A percentile compares a stretch with the other conserved stretches of the same genome.
phyloP scores from a whole-genome alignment of 768 basidiomycete species.

The Fomitopsis serialis region DNA sequence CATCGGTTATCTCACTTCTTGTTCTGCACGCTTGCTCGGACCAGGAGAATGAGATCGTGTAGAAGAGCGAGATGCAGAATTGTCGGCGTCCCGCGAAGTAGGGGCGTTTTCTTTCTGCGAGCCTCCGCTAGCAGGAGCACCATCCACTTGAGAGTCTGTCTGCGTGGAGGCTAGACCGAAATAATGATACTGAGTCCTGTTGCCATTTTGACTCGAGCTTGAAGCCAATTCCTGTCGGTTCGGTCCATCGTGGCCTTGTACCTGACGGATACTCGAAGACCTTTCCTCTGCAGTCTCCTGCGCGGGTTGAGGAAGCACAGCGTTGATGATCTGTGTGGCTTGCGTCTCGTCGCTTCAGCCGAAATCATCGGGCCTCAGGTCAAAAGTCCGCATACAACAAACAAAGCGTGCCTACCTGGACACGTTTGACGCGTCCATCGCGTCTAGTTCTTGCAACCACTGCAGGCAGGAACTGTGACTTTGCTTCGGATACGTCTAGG shows the following conservation, averaged over 20 bases:
- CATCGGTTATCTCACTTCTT: not conserved
- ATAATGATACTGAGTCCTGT: constrained; percentile 46
- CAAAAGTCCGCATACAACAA: no score
- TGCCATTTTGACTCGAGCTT: constrained; percentile 16
- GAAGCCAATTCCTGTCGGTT: not conserved
- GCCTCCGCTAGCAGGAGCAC: constrained; percentile 28
- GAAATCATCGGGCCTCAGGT: no score
- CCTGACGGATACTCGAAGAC: not conserved
- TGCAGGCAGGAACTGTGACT: no score
- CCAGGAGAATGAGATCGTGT: not conserved
- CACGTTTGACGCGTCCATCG: no score
- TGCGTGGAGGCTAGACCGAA: constrained; percentile 53
- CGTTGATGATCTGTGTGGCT: not conserved
- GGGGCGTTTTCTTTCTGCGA: constrained; percentile 52
- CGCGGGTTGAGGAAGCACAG: constrained; percentile 3
- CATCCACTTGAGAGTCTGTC: constrained; percentile 42
- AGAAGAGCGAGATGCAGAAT: not conserved
- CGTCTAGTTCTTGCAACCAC: no score
- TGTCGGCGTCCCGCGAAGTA: constrained; percentile 8
- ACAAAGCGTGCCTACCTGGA: no score
- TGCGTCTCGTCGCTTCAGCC: not conserved
- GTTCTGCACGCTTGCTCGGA: not conserved
- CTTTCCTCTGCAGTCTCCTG: constrained; percentile 11
- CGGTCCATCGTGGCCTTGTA: not conserved
- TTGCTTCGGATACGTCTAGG: no score